Base-by-base conservation (phyloP, 2,329 filamentous ascomycete genomes). In the Metarhizium album region DNA sequence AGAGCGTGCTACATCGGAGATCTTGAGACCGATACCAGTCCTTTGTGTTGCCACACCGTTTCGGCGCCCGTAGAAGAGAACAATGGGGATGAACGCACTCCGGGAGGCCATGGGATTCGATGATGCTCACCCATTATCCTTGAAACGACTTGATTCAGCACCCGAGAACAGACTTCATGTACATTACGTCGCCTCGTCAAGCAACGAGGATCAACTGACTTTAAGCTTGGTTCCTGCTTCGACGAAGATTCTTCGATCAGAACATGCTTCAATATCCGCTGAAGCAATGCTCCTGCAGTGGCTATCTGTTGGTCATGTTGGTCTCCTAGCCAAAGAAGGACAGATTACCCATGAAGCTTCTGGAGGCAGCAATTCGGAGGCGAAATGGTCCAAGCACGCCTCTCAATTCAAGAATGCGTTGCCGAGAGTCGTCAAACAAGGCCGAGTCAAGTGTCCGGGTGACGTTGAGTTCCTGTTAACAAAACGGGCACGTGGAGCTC, bases 251-350 rank as follows among this genome's bases (percentile, higher is more conserved):
- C 63, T 79, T 31, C 70, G 75, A 29, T 72, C 64, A 46, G 76
- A 79, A 58, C 68, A 69, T 46, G 67, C 61, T 35, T 66, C 71
- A 42, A 62, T 74, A 46, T 59, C 63, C 23, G 70, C 73, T 22
- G 75, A 79, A 55, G 70, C 70, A 9, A 59, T 65, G 8, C 56
- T 75, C 2, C 57, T 78, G 37, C 63, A 60, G 49, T 79, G 74
- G 74, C 62, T 78, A 20, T 62, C 49, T 4, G 14, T n/a, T 9
- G 4, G 16, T 29, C 20, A 33, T 43, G 23, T 23, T 24, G 16
- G 18, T 43, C 20, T 5, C 4, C 20, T 20, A 5, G 13, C 40
- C 14, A 24, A 20, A 13, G 22, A 43, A 24, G 20, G 22, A 8
- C 40, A 48, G 11, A 27, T 42, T 8, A 20, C 18, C 45, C n/a